phyloP scores from a whole-genome alignment of 1,139 yeast species.

The Debaryomycetaceae sp. region DNA sequence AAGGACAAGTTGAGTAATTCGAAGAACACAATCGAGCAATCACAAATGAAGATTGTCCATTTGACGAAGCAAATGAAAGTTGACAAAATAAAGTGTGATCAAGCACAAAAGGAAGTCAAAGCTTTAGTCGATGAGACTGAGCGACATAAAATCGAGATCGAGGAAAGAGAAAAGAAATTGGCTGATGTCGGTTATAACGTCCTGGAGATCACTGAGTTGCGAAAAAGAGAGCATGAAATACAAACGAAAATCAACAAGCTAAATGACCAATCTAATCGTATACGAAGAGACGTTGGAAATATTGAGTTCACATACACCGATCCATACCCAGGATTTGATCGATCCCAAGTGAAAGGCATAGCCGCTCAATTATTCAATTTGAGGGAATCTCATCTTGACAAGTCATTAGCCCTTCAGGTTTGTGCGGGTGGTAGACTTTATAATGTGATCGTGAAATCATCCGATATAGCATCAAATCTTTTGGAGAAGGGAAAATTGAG shows the following conservation, averaged over 20 bases:
- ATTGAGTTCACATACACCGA: conserved; percentile 71
- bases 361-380: conserved; percentile 82
- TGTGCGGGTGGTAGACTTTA: conserved; percentile 92
- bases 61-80: conserved; percentile 49
- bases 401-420: conserved; percentile 83
- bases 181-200: conserved; percentile 61
- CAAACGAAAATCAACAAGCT: conserved; percentile 29
- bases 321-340: conserved; percentile 62
- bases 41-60: conserved; percentile 57
- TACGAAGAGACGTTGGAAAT: conserved; percentile 66
- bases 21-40: conserved; percentile 56
- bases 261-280: conserved; percentile 49
- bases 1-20: conserved; percentile 56
- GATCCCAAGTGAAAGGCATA: conserved; percentile 72
- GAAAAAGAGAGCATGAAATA: conserved; percentile 34
- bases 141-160: conserved; percentile 36
- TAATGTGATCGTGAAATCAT: conserved; percentile 88
- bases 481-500: conserved; percentile 74
- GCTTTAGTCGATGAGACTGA: conserved; percentile 41
- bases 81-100: conserved; percentile 49
- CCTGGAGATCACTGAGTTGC: conserved; percentile 42
- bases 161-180: conserved; percentile 42
- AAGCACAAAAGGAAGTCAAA: conserved; percentile 55
- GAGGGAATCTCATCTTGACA: conserved; percentile 52
- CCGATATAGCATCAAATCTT: conserved; percentile 76